A percentile compares a stretch with the other conserved stretches of the same genome.
phyloP scores from a whole-genome alignment of 2,329 filamentous ascomycete species.

The Biscogniauxia sp. region DNA sequence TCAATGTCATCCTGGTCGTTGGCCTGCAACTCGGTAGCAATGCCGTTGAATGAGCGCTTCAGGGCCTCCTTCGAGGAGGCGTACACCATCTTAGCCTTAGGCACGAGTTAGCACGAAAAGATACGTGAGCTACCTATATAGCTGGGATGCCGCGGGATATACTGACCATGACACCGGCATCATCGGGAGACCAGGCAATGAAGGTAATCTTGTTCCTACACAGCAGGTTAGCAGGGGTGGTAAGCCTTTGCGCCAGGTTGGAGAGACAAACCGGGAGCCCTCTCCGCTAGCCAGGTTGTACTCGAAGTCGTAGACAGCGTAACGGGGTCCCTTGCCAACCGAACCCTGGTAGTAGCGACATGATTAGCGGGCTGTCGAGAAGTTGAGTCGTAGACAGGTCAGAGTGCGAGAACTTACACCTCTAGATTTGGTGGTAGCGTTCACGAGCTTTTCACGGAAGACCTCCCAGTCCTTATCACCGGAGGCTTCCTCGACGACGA shows the following conservation, averaged over 20 bases:
- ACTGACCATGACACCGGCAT: conserved; percentile 73
- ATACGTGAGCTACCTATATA: neutral
- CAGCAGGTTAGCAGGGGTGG: conserved; percentile 9
- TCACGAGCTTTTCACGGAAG: conserved; percentile 75
- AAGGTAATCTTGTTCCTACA: conserved; percentile 74
- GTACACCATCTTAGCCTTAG: conserved; percentile 84
- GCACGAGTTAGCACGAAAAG: conserved; percentile 13
- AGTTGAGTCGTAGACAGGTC: neutral
- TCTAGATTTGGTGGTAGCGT: conserved; percentile 70
- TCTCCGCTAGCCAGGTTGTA: conserved; percentile 71
- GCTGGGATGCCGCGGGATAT: neutral
- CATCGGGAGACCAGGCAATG: conserved; percentile 78
- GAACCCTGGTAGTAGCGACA: conserved; percentile 43
- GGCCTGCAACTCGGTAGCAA: conserved; percentile 77
- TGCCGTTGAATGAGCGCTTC: conserved; percentile 73
- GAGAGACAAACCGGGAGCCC: conserved; percentile 57
- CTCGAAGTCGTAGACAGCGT: conserved; percentile 83
- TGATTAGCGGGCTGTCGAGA: conserved; percentile 40
- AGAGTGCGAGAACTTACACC: conserved; percentile 44
- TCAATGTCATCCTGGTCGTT: conserved; percentile 83
- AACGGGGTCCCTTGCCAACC: conserved; percentile 69
- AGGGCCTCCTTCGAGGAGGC: conserved; percentile 84
- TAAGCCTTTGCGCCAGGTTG: conserved; percentile 27
- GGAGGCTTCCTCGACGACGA: conserved; percentile 74
- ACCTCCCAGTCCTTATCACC: conserved; percentile 64